Base-by-base conservation (phyloP, 352 stramenopile genomes). In the Phytopythium oedochilum region DNA sequence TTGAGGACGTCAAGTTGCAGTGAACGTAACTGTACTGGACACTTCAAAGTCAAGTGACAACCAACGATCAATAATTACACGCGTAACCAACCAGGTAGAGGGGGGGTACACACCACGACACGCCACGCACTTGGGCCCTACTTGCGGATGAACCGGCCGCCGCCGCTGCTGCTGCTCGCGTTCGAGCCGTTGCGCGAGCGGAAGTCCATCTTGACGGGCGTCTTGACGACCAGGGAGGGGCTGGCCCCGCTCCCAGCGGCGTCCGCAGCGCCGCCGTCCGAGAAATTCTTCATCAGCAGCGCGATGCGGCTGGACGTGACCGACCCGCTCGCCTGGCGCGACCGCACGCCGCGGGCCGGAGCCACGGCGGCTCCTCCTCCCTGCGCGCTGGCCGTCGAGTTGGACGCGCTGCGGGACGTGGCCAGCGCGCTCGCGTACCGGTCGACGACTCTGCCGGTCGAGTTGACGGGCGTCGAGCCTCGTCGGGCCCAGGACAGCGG, bases 221-320 rank as follows among this genome's bases (percentile, higher is more conserved):
- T 51, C 42, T 75, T 78, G 29, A 73, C 64, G 2, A 47, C 45
- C 18, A 44, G 64, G 25, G 42, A 48, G 6, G 15, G 44, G 42
- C 42, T 48, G 20, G 8, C 44, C 15, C 62, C 70, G 29, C 61
- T 60, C n/a, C n/a, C n/a, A n/a, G 65, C 55, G 36, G 23, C 43
- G 42, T 46, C 26, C 17, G n/a, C n/a, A n/a, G n/a, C 59, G 25
- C 58, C 57, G 38, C 66, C 62, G 26, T 75, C 70, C 5, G 73
- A 83, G 29, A 86, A 89, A 63, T 86, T 89, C 65, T 88, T 88
- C 63, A 88, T 87, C 53, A 89, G 59, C 55, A 78, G 64, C 25
- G 79, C 76, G 25, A 89, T 68, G 42, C 86, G 86, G 61, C 62
- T 86, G 29, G 61, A 72, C 31, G 57, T 63, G 52, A 42, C 40